Conservation (phyloP, 2,329 filamentous ascomycete genomes). For the Stagonosporopsis rhizophila region DNA sequence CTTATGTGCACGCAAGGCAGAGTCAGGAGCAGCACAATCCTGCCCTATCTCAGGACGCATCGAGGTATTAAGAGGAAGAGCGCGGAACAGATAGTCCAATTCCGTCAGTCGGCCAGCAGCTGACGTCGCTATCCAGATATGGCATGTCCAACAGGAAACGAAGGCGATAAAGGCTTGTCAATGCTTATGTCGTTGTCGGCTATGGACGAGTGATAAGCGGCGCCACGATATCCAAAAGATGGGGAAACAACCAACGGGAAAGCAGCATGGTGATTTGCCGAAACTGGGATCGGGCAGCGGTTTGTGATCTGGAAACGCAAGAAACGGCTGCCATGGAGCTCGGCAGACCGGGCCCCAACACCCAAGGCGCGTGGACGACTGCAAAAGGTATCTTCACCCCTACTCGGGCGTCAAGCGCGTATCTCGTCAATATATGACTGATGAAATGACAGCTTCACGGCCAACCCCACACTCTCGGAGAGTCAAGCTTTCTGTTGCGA, state of each 20-base stretch:
- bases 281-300: background rate
- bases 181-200: conserved; percentile 14
- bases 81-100: conserved; percentile 1
- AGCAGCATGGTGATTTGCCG: background rate
- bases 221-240: conserved; percentile 4
- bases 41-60: background rate
- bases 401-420: conserved; percentile 18
- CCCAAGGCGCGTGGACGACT: background rate
- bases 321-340: background rate
- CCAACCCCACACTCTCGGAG: conserved; percentile 12
- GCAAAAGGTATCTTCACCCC: conserved; percentile 7
- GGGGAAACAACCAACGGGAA: conserved; percentile 8
- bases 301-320: conserved; percentile 4
- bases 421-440: conserved; percentile 15
- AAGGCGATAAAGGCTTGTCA: conserved; percentile 17
- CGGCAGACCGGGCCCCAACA: background rate
- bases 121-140: conserved; percentile 17
- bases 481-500: conserved; percentile 12
- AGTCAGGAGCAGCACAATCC: background rate
- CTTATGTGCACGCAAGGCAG: background rate
- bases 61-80: conserved; percentile 10
- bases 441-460: conserved; percentile 13
- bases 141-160: conserved; percentile 17
- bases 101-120: background rate
- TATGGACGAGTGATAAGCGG: conserved; percentile 3